These are phyloP conservation scores for Globisporangium heterothallicum DNA, from an alignment of 352 stramenopile genomes.

Conservation along the genomic window DNA sequence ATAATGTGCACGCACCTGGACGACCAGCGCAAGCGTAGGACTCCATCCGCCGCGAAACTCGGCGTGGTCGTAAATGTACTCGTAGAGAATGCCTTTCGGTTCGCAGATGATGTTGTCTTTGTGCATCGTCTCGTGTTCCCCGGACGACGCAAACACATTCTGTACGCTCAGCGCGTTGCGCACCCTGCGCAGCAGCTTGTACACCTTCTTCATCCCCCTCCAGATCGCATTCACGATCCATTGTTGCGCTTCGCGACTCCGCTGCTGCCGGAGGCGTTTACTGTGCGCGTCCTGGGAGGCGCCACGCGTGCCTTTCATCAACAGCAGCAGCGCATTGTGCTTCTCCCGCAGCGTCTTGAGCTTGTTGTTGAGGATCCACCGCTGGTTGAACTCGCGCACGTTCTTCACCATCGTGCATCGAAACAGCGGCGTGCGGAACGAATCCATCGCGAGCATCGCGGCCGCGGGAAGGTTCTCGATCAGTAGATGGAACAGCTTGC, in stretches of 20 bases:
- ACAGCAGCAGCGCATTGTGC: slow-evolving; percentile 33
- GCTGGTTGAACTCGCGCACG: slow-evolving; percentile 58
- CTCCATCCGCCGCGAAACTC: slow-evolving; percentile 57
- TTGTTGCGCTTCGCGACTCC: slow-evolving; percentile 20
- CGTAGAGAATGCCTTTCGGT: slow-evolving; percentile 75
- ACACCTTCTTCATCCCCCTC: slow-evolving; percentile 41
- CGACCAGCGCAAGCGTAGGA: slow-evolving; percentile 51
- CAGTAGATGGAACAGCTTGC: slow-evolving; percentile 70
- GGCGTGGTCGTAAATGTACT: slow-evolving; percentile 77
- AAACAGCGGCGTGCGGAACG: slow-evolving; percentile 65
- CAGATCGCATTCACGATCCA: slow-evolving; percentile 25
- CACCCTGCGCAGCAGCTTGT: slow-evolving; percentile 37
- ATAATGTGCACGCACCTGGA: slow-evolving; percentile 31
- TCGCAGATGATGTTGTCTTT: slow-evolving; percentile 69
- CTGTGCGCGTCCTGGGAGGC: slow-evolving; percentile 10
- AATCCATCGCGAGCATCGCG: slow-evolving; percentile 64
- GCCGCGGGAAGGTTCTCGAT: slow-evolving; percentile 61
- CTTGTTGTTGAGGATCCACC: slow-evolving; percentile 50
- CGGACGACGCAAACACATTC: slow-evolving; percentile 45
- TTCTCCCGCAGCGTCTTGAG: slow-evolving; percentile 39
- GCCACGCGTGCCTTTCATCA: slow-evolving; percentile 43
- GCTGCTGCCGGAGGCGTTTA: slow-evolving; percentile 11
- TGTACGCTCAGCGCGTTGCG: slow-evolving; percentile 58
- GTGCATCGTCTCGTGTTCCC: slow-evolving; percentile 25
- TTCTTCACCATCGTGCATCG: slow-evolving; percentile 47